Base-by-base conservation (phyloP, 495 filamentous ascomycete genomes). In the Filosporella fistucella region DNA sequence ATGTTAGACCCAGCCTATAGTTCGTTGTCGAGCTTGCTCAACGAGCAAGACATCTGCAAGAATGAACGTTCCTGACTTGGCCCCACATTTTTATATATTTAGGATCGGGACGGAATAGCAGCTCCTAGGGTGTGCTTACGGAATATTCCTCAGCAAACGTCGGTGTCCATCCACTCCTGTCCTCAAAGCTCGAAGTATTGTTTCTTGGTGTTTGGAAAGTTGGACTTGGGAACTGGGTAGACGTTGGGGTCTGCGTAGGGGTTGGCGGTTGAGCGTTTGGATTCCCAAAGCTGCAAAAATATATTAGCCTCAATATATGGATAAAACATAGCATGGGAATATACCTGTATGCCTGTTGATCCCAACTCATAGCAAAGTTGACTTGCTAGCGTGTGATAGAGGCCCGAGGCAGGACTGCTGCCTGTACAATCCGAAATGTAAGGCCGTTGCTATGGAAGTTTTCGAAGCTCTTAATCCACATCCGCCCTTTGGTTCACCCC, bases 181-280 rank as follows among this genome's bases (percentile, higher is more conserved):
- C 68, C 56, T 74, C 73, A 46, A 72, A 74, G 40, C 59, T 66
- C 46, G 52, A 50, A 23, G 63, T 63, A 53, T 63, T 68, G 42
- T 59, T 60, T 60, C 81, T 84, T 16, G 85, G 83, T 12, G 84
- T 88, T 49, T 82, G 77, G 61, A 88, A 84, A 44, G 77, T 67
- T 29, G 74, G 70, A 55, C 73, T 79, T 55, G 78, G 78, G 37
- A 87, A 83, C 29, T 69, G 65, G 45, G 74, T 60, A 37, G 82
- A 82, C 20, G 74, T 85, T 51, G 86, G 85, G 33, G 85, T 89
- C 65, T 78, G 81, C 59, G 80, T 85, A 18, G 85, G 85, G 47
- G 86, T 89, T 45, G 82, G 83, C 63, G 86, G 85, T 71, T 85
- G 80, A 73, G 79, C 82, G 76, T 80, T 80, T 65, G 80, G 77